phyloP scores from a whole-genome alignment of 1,284 basidiomycete species.

The Cryptococcus floricola region DNA sequence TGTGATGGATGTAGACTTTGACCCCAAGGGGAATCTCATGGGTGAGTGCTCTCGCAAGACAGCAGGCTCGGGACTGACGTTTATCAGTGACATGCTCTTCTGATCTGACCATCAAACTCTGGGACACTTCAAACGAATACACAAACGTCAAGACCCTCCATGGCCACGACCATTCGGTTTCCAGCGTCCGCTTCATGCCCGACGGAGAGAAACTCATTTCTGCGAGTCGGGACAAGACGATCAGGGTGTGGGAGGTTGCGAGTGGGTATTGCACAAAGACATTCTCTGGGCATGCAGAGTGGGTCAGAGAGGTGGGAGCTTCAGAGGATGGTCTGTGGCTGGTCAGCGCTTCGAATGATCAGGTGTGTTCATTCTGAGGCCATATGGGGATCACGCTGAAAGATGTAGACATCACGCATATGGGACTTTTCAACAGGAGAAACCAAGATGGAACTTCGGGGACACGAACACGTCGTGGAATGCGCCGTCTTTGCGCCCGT shows the following conservation, averaged over 20 bases:
- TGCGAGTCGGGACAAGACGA: conserved; percentile 80
- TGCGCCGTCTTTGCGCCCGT: conserved; percentile 76
- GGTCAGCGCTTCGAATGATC: conserved; percentile 78
- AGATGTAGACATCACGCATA: conserved; percentile 68
- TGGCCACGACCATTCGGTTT: conserved; percentile 88
- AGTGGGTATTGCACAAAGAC: conserved; percentile 69
- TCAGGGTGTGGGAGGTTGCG: conserved; percentile 78
- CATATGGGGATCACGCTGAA: not conserved
- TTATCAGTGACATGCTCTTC: conserved; percentile 75
- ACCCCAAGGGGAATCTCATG: conserved; percentile 72
- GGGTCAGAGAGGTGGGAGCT: conserved; percentile 66
- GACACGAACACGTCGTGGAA: conserved; percentile 84
- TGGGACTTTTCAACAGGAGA: conserved; percentile 75
- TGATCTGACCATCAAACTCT: conserved; percentile 84
- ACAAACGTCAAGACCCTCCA: conserved; percentile 81
- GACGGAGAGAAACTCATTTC: conserved; percentile 78
- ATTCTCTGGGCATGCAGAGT: conserved; percentile 62
- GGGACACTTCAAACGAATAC: conserved; percentile 85
- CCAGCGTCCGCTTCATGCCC: conserved; percentile 75
- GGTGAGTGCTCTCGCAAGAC: conserved; percentile 54
- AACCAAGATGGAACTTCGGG: conserved; percentile 75
- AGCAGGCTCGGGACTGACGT: not conserved
- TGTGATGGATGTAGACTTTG: conserved; percentile 82
- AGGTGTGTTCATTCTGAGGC: conserved; percentile 53
- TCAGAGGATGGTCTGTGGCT: conserved; percentile 71